These are phyloP conservation scores for Cyclospora cayetanensis DNA, from an alignment of 169 alveolate genomes.

Conservation along the genomic window DNA sequence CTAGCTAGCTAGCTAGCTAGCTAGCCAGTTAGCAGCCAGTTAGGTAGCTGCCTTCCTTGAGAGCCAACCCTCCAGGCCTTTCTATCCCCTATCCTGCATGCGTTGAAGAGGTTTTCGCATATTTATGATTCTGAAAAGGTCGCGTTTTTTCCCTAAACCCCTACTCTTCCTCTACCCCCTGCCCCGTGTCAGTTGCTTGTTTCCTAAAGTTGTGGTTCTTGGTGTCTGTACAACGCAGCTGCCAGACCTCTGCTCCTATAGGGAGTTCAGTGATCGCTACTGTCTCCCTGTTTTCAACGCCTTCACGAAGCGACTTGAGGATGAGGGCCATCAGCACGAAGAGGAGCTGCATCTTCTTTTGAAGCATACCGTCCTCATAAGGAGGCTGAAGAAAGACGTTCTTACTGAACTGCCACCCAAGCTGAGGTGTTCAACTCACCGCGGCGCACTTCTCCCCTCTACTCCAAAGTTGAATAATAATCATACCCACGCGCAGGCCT, in stretches of 20 bases:
- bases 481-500: too few species aligned
- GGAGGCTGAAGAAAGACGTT: constrained; percentile 95
- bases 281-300: constrained; percentile 55
- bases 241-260: constrained; percentile 79
- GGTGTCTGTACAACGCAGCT: constrained; percentile 30
- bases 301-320: constrained; percentile 75
- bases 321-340: constrained; percentile 86
- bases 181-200: not conserved
- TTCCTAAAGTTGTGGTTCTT: too few species aligned
- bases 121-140: too few species aligned
- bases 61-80: too few species aligned
- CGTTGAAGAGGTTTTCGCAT: too few species aligned
- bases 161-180: not conserved
- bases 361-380: constrained; percentile 85
- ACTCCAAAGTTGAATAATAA: too few species aligned
- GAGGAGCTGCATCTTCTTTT: constrained; percentile 83
- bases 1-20: too few species aligned
- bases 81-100: too few species aligned
- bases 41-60: too few species aligned
- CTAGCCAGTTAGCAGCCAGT: too few species aligned
- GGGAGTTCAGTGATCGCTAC: constrained; percentile 83
- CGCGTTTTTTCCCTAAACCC: not conserved
- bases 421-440: too few species aligned
- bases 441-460: too few species aligned
- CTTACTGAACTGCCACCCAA: constrained; percentile 94